Conservation (phyloP, 306 rosid species). For the Ceratonia siliqua region DNA sequence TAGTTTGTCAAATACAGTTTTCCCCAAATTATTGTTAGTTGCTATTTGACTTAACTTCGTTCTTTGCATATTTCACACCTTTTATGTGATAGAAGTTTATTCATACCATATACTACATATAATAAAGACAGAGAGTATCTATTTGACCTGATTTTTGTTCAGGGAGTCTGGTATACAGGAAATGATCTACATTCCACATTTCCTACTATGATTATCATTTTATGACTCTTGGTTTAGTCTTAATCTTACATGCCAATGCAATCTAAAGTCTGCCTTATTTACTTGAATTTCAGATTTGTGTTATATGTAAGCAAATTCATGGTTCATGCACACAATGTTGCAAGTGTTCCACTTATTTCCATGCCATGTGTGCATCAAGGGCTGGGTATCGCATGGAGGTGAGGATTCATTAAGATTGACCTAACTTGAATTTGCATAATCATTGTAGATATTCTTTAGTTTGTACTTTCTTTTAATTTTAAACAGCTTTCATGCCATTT, state of each 20-base stretch:
- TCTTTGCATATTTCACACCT: conserved; percentile 7
- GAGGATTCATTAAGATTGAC: conserved; percentile 23
- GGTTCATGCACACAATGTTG: conserved; percentile 93
- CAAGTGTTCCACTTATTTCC: conserved; percentile 92
- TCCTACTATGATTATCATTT: conserved; percentile 14
- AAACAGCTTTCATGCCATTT: neutral
- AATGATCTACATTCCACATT: conserved; percentile 21
- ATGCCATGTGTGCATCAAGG: conserved; percentile 97
- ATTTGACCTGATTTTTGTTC: neutral
- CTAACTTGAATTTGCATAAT: conserved; percentile 11
- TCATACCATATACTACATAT: neutral
- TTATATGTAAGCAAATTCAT: conserved; percentile 86
- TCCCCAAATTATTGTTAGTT: conserved; percentile 3
- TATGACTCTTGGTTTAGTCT: conserved; percentile 24
- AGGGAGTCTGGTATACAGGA: neutral
- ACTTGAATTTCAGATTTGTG: conserved; percentile 76
- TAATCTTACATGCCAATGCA: conserved; percentile 5
- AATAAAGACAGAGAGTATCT: no score
- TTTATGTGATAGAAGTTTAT: neutral
- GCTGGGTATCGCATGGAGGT: conserved; percentile 98
- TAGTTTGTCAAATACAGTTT: neutral
- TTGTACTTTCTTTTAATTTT: conserved; percentile 17
- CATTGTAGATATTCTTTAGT: neutral
- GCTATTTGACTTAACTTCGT: neutral
- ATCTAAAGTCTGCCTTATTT: conserved; percentile 28